Percentiles rank a stretch among this genome's conserved stretches.
Evolutionary conservation across 257 asterid species (phyloP).

Genomic region (Vinca minor): DNA sequence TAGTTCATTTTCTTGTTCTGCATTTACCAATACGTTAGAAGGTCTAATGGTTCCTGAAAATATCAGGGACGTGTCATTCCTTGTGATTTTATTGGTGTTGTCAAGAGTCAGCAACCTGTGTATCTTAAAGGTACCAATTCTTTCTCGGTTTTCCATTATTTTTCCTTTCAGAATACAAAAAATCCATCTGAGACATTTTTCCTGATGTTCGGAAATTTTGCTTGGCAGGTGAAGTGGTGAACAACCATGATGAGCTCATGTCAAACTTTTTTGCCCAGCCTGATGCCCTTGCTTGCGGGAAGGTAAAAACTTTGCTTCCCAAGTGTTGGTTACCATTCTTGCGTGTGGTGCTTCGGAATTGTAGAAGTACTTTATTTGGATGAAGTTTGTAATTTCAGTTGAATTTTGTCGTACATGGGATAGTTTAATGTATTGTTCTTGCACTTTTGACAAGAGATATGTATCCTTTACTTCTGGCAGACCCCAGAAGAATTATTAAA

Average conservation of each 20-base stretch:
- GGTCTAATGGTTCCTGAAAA: constrained; percentile 13
- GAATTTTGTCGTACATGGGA: background rate
- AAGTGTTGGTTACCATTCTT: background rate
- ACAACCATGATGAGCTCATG: constrained; percentile 98
- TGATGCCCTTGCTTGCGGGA: constrained; percentile 97
- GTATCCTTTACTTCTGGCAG: constrained; percentile 34
- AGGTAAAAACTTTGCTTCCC: constrained; percentile 36
- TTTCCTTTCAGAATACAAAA: constrained; percentile 13
- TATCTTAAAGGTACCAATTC: constrained; percentile 60
- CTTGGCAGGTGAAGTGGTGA: constrained; percentile 75
- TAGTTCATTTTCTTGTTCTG: background rate
- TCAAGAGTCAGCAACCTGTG: constrained; percentile 92
- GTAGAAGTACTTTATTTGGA: background rate
- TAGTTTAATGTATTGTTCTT: no score
- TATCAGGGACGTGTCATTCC: constrained; percentile 96
- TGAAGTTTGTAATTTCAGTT: background rate
- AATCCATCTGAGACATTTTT: background rate
- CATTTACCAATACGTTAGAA: background rate
- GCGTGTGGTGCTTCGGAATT: background rate
- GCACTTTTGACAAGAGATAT: background rate
- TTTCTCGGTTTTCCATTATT: background rate
- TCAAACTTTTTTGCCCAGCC: constrained; percentile 99
- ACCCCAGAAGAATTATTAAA: constrained; percentile 70
- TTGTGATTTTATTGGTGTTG: constrained; percentile 95
- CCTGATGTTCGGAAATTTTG: background rate